Conservation (phyloP, 2,329 filamentous ascomycete species). For the Arthrobotrys megalospora region DNA sequence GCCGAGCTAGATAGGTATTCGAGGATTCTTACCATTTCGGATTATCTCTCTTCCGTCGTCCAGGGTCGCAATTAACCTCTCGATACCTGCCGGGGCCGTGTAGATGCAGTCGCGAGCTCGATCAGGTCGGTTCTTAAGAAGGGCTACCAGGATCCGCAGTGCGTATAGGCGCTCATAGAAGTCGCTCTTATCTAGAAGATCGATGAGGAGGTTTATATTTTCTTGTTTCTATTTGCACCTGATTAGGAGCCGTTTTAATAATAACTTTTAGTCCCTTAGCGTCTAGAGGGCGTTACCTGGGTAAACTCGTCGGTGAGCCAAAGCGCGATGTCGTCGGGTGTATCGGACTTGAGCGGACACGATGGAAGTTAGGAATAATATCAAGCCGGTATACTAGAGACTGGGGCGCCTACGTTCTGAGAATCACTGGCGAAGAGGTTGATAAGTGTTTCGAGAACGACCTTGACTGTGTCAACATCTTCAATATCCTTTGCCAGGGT, state of each 20-base stretch:
- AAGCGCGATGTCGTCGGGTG: conserved; percentile 93
- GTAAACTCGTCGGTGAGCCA: conserved; percentile 99
- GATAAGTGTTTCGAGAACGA: conserved; percentile 92
- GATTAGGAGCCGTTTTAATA: neutral
- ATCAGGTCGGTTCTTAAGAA: conserved; percentile 86
- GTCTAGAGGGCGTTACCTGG: conserved; percentile 72
- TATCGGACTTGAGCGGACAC: conserved; percentile 78
- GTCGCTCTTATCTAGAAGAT: conserved; percentile 87
- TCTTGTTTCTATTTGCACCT: conserved; percentile 77
- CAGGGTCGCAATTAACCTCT: conserved; percentile 84
- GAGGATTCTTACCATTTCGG: conserved; percentile 75
- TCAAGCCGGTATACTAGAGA: neutral
- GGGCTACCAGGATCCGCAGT: conserved; percentile 88
- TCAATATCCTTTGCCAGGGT: conserved; percentile 89
- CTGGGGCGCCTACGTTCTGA: conserved; percentile 71
- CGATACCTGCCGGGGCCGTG: conserved; percentile 87
- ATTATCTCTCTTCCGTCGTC: conserved; percentile 90
- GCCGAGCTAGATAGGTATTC: conserved; percentile 1
- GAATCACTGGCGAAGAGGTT: conserved; percentile 86
- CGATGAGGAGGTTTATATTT: conserved; percentile 90
- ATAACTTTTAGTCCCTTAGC: neutral
- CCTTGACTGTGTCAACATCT: conserved; percentile 96
- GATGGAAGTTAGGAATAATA: neutral
- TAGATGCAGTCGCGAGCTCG: conserved; percentile 95
- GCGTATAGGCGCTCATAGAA: conserved; percentile 94